phyloP scores from a whole-genome alignment of 108 stramenopile genomes.

The Cyclotella baltica region DNA sequence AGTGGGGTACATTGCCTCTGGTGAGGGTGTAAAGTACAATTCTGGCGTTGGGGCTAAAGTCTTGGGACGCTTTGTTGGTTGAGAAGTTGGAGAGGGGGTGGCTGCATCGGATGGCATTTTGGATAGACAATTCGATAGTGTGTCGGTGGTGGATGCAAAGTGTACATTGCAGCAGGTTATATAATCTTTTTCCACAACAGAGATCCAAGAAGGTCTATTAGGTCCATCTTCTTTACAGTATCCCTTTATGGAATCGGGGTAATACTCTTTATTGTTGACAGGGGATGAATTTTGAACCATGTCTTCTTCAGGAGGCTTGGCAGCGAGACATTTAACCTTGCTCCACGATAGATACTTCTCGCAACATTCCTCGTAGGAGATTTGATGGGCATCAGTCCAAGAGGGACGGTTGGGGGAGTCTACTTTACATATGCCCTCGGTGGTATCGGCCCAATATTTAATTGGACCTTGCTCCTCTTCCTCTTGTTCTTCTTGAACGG shows the following conservation, averaged over 20 bases:
- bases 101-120: neutral
- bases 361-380: neutral
- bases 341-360: conserved; percentile 12
- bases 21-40: conserved; percentile 4
- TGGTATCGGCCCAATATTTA: conserved; percentile 13
- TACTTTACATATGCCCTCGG: conserved; percentile 12
- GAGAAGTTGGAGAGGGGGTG: neutral
- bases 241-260: conserved; percentile 13
- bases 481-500: neutral
- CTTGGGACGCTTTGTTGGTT: neutral
- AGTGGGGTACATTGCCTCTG: neutral
- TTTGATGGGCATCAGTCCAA: neutral
- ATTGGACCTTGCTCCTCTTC: neutral
- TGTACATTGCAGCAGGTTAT: conserved; percentile 5
- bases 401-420: neutral
- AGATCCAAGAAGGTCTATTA: conserved; percentile 7
- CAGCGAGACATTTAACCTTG: conserved; percentile 1
- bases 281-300: neutral
- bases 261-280: neutral
- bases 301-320: neutral
- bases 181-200: neutral
- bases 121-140: neutral
- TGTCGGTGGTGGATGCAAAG: neutral
- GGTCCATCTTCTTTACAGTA: conserved; percentile 24
- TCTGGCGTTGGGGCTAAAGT: neutral